These are phyloP conservation scores for Trametes punicea DNA, from an alignment of 768 basidiomycete species.

Conservation along the genomic window DNA sequence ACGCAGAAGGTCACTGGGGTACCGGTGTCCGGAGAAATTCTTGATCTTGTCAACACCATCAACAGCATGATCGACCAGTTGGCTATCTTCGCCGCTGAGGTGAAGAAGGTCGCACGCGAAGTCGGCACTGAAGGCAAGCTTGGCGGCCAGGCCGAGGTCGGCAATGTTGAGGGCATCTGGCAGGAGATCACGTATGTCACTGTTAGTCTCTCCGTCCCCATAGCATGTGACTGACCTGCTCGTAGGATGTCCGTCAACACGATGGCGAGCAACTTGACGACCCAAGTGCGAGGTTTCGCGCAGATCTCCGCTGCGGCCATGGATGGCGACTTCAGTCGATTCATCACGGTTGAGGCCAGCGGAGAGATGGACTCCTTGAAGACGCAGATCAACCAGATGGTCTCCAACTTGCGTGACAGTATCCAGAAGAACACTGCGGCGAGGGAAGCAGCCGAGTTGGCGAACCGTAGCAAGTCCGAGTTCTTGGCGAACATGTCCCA, in stretches of 20 bases:
- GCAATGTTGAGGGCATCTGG: slow-evolving; percentile 97
- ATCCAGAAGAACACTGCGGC: slow-evolving; percentile 99
- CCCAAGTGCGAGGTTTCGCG: slow-evolving; percentile 97
- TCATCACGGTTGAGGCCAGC: slow-evolving; percentile 97
- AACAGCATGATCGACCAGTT: slow-evolving; percentile 80
- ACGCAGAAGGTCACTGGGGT: slow-evolving; percentile 92
- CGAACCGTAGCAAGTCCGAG: slow-evolving; percentile 96
- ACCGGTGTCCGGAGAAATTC: slow-evolving; percentile 91
- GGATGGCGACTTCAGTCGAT: slow-evolving; percentile 97
- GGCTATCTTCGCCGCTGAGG: slow-evolving; percentile 69
- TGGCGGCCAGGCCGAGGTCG: slow-evolving; percentile 96
- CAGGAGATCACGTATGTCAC: slow-evolving; percentile 90
- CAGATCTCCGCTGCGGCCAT: slow-evolving; percentile 98
- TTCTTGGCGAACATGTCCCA: slow-evolving; percentile 99
- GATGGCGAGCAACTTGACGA: slow-evolving; percentile 96
- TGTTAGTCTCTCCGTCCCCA: not conserved
- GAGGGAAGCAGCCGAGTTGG: slow-evolving; percentile 93
- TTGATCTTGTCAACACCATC: slow-evolving; percentile 96
- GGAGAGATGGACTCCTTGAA: slow-evolving; percentile 99
- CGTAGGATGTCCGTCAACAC: slow-evolving; percentile 90
- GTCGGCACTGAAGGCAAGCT: slow-evolving; percentile 99
- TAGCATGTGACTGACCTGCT: not conserved
- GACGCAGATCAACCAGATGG: slow-evolving; percentile 99
- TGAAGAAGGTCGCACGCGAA: slow-evolving; percentile 95
- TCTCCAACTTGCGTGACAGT: slow-evolving; percentile 91